These are phyloP conservation scores for Tolypocladium tundrense DNA, from an alignment of 2,329 filamentous ascomycete genomes.

Conservation along the genomic window DNA sequence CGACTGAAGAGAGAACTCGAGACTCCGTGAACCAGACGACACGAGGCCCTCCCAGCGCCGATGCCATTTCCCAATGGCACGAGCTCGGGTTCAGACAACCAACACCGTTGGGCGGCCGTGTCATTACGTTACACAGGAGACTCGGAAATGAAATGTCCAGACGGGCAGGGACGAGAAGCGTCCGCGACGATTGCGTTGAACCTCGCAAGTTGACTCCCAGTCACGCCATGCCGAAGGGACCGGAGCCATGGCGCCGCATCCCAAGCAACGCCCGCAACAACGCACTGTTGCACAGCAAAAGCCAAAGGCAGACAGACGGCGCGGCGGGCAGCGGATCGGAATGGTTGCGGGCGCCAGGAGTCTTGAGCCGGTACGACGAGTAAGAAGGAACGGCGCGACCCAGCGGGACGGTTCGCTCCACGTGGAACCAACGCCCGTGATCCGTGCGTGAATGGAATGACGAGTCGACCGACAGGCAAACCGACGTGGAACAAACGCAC, in stretches of 20 bases:
- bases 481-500: background rate
- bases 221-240: background rate
- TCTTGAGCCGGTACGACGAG: too few species aligned
- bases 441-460: background rate
- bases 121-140: background rate
- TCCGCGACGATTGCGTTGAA: background rate
- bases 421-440: background rate
- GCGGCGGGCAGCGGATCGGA: background rate
- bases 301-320: background rate
- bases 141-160: background rate
- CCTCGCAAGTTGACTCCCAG: background rate
- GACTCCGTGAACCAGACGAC: background rate
- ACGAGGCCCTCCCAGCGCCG: background rate
- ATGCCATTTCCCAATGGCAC: background rate
- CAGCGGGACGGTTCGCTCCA: background rate
- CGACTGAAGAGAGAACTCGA: background rate
- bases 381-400: background rate
- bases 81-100: background rate
- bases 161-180: background rate
- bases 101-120: background rate
- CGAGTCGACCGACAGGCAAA: background rate
- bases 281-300: background rate
- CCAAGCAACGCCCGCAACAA: background rate
- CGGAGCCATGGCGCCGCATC: too few species aligned
- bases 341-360: background rate